Evolutionary conservation across 2,329 filamentous ascomycete species (phyloP).

Genomic region (Amauroascus niger): DNA sequence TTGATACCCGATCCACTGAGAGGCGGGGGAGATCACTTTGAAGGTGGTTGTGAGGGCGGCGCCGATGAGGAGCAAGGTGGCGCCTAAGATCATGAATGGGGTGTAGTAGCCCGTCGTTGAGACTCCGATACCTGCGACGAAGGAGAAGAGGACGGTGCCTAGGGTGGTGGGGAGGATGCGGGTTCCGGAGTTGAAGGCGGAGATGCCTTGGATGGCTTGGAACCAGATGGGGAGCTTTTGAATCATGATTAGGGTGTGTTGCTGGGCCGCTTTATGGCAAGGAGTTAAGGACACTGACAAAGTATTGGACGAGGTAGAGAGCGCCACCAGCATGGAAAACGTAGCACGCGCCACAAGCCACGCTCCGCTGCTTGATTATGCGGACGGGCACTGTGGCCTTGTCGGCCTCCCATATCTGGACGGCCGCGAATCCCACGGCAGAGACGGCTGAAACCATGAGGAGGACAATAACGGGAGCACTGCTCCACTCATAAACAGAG

Average conservation of each 20-base stretch:
- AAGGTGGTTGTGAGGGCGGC: conserved; percentile 32
- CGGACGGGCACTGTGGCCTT: conserved; percentile 25
- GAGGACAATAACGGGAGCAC: conserved; percentile 18
- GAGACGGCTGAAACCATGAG: conserved; percentile 18
- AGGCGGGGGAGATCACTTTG: conserved; percentile 23
- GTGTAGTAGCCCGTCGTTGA: conserved; percentile 32
- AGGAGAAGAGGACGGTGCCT: conserved; percentile 24
- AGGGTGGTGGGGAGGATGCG: conserved; percentile 29
- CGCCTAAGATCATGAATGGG: conserved; percentile 31
- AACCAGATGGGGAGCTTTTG: conserved; percentile 29
- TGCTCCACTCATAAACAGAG: conserved; percentile 19
- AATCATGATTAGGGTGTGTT: not conserved
- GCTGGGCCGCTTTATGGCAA: not conserved
- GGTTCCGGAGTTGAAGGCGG: conserved; percentile 29
- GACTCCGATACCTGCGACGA: conserved; percentile 27
- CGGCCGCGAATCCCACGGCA: conserved; percentile 14
- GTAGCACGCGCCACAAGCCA: conserved; percentile 4
- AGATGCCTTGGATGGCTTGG: conserved; percentile 36
- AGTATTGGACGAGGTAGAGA: conserved; percentile 14
- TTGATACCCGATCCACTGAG: conserved; percentile 35
- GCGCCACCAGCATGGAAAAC: conserved; percentile 7
- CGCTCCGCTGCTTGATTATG: conserved; percentile 24
- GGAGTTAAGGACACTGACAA: not conserved
- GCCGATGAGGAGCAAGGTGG: conserved; percentile 28
- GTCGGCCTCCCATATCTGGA: conserved; percentile 18